Evolutionary conservation across 2,329 filamentous ascomycete genomes (phyloP).

Genomic region (Fusarium bulbicola): DNA sequence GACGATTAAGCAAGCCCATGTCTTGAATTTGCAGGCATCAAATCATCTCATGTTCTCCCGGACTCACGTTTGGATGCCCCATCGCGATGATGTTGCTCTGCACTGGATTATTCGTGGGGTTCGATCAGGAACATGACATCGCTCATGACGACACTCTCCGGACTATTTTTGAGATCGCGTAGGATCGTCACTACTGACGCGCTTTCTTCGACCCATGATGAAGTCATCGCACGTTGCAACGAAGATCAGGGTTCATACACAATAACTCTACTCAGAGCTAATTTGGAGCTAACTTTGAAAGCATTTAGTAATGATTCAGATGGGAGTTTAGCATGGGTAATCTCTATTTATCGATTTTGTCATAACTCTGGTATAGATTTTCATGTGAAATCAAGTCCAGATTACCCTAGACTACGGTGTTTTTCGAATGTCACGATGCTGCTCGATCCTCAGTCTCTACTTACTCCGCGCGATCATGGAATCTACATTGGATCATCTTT

Average conservation of each 20-base stretch:
- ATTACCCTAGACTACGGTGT: conserved; percentile 13
- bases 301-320: neutral
- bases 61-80: neutral
- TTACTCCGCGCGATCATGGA: neutral
- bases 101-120: neutral
- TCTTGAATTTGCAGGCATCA: neutral
- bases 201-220: neutral
- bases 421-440: neutral
- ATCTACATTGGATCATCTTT: neutral
- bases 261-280: neutral
- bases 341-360: neutral
- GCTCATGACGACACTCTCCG: conserved; percentile 9
- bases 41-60: neutral
- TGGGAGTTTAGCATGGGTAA: neutral
- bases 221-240: conserved; percentile 5
- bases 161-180: neutral
- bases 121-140: conserved; percentile 15
- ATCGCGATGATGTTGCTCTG: neutral
- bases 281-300: neutral
- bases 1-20: neutral
- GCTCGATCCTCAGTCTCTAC: neutral
- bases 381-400: too few species aligned
- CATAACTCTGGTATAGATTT: neutral
- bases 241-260: conserved; percentile 1
- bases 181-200: neutral